Evolutionary conservation across 345 rosid genomes (phyloP).

Genomic region (Populus pruinosa): DNA sequence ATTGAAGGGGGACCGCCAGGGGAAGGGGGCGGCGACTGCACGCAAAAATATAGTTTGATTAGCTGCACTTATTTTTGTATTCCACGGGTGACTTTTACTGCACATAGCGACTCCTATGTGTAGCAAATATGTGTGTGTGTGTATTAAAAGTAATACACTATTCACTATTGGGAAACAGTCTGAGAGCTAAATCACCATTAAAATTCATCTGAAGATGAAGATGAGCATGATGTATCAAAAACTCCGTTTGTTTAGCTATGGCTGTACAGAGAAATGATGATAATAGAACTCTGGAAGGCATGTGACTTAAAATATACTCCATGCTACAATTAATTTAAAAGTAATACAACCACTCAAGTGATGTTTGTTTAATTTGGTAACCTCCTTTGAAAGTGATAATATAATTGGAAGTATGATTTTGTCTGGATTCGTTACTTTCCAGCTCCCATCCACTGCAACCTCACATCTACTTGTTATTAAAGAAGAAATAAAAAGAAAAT

Average conservation of each 20-base stretch:
- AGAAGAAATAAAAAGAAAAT: not conserved
- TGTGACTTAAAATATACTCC: conserved; percentile 29
- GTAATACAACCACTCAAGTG: conserved; percentile 27
- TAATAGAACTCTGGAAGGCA: not conserved
- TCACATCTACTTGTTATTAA: not conserved
- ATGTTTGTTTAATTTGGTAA: conserved; percentile 13
- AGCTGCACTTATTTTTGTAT: no score
- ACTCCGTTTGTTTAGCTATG: not conserved
- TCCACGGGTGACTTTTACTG: not conserved
- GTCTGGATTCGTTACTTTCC: conserved; percentile 16
- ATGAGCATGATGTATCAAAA: not conserved
- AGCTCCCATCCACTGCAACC: conserved; percentile 23
- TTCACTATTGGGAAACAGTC: not conserved
- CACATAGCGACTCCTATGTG: not conserved
- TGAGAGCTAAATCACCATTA: not conserved
- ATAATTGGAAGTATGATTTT: conserved; percentile 19
- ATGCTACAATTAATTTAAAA: conserved; percentile 23
- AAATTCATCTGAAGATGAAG: not conserved
- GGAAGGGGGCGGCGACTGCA: not conserved
- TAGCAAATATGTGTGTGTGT: no score
- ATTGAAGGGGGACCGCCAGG: not conserved
- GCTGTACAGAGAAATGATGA: not conserved
- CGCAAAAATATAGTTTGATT: not conserved
- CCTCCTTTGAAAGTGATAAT: conserved; percentile 26
- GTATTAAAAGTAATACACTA: not conserved